Evolutionary conservation across 495 filamentous ascomycete species (phyloP).

Genomic region (Jackrogersella minutella): DNA sequence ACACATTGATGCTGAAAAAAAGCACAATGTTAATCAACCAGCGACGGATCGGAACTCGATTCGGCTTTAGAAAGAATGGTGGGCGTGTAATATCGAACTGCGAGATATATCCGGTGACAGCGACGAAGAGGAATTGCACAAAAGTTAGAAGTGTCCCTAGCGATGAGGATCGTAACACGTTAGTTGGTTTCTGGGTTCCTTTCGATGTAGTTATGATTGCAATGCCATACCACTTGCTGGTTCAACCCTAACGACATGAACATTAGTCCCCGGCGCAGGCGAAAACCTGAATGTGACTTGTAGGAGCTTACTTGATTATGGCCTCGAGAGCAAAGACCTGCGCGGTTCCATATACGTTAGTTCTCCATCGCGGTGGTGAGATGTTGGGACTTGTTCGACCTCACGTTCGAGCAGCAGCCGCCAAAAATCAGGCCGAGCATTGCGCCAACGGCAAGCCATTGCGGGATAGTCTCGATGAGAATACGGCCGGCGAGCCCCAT

Average conservation of each 20-base stretch:
- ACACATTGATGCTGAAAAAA: slow-evolving; percentile 88
- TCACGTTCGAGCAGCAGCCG: slow-evolving; percentile 96
- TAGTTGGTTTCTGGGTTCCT: slow-evolving; percentile 4
- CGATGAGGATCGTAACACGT: slow-evolving; percentile 19
- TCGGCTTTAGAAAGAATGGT: slow-evolving; percentile 74
- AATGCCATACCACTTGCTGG: slow-evolving; percentile 63
- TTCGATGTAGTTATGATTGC: neutral
- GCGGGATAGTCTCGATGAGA: slow-evolving; percentile 69
- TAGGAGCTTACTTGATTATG: slow-evolving; percentile 80
- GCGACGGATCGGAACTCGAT: slow-evolving; percentile 81
- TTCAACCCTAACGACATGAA: slow-evolving; percentile 56
- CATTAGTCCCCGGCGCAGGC: slow-evolving; percentile 36
- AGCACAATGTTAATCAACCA: slow-evolving; percentile 90
- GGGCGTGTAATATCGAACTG: slow-evolving; percentile 66
- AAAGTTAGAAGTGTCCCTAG: slow-evolving; percentile 90
- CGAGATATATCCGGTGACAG: slow-evolving; percentile 78
- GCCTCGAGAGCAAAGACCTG: slow-evolving; percentile 94
- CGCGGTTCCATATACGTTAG: slow-evolving; percentile 37
- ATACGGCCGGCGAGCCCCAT: slow-evolving; percentile 63
- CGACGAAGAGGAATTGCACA: slow-evolving; percentile 88
- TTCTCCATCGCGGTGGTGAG: slow-evolving; percentile 1
- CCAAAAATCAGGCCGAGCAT: slow-evolving; percentile 94
- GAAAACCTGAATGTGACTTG: slow-evolving; percentile 21
- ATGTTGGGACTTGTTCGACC: slow-evolving; percentile 40
- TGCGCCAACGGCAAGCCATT: slow-evolving; percentile 70